Conservation (phyloP, 176 grass and related monocot species). For the Eleusine coracana region DNA sequence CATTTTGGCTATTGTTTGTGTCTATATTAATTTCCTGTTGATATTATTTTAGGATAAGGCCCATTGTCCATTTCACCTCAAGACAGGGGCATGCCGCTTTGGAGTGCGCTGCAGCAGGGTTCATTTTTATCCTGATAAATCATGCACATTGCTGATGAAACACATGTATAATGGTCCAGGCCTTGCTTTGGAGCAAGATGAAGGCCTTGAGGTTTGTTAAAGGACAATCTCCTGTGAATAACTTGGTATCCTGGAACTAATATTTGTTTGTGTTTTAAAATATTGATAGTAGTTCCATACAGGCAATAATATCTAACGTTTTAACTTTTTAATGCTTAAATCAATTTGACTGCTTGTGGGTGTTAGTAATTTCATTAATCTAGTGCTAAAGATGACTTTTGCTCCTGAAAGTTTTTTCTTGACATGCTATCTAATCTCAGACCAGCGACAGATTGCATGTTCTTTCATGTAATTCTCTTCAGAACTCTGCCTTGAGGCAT, state of each 20-base stretch:
- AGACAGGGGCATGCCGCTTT: slow-evolving; percentile 90
- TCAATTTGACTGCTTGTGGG: neutral
- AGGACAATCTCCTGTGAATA: slow-evolving; percentile 56
- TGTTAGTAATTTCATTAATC: slow-evolving; percentile 13
- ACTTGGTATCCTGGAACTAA: slow-evolving; percentile 66
- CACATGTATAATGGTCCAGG: slow-evolving; percentile 97
- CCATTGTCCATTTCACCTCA: slow-evolving; percentile 94
- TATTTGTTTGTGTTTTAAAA: slow-evolving; percentile 36
- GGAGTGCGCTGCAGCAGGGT: slow-evolving; percentile 84
- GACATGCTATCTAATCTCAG: slow-evolving; percentile 37
- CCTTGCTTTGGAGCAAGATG: slow-evolving; percentile 91
- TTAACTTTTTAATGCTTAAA: slow-evolving; percentile 22
- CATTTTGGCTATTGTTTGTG: slow-evolving; percentile 15
- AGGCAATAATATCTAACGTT: slow-evolving; percentile 20
- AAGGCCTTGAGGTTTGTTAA: slow-evolving; percentile 99
- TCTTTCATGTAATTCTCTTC: slow-evolving; percentile 47
- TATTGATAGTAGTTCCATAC: neutral
- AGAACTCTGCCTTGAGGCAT: slow-evolving; percentile 53
- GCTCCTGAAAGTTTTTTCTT: slow-evolving; percentile 47
- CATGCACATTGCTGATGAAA: slow-evolving; percentile 89
- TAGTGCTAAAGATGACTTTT: slow-evolving; percentile 34
- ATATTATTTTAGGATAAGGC: slow-evolving; percentile 84
- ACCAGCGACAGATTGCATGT: slow-evolving; percentile 46
- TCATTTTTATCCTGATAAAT: slow-evolving; percentile 96
- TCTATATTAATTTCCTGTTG: slow-evolving; percentile 20